Evolutionary conservation across 208 protist species (phyloP).

Genomic region (Acanthamoeba healyi): DNA sequence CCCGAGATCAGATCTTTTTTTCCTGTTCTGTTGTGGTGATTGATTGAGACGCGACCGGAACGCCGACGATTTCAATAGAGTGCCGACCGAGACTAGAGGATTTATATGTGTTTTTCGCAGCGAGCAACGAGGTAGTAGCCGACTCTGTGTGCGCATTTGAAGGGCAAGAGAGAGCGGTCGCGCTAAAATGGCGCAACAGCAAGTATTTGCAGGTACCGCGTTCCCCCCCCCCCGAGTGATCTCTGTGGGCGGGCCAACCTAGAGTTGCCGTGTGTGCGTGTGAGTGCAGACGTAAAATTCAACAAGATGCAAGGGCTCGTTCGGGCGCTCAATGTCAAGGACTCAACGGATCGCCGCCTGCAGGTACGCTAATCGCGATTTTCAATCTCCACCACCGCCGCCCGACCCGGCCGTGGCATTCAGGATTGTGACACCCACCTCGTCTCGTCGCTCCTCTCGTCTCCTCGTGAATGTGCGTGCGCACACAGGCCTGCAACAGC

Average conservation of each 20-base stretch:
- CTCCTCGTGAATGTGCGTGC: too few relatives aligned
- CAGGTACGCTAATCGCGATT: not conserved
- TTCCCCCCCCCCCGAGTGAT: too few relatives aligned
- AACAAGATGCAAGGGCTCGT: constrained; percentile 51
- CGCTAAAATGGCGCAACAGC: constrained; percentile 4
- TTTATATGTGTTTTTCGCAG: not conserved
- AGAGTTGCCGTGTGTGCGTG: not conserved
- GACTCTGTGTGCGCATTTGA: not conserved
- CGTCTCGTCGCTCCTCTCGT: too few relatives aligned
- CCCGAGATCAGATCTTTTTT: too few relatives aligned
- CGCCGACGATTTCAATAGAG: too few relatives aligned
- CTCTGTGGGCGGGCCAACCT: too few relatives aligned
- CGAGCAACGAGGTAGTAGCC: not conserved
- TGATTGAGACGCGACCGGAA: too few relatives aligned
- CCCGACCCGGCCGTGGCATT: not conserved
- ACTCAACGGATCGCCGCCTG: not conserved
- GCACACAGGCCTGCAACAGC: constrained; percentile 39
- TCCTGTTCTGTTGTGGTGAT: too few relatives aligned
- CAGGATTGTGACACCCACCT: too few relatives aligned
- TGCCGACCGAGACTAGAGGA: too few relatives aligned
- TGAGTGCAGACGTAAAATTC: constrained; percentile 10
- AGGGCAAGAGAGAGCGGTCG: not conserved
- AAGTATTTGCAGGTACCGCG: not conserved
- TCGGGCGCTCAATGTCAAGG: constrained; percentile 14
- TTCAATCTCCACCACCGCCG: too few relatives aligned